Base-by-base conservation (phyloP, 495 filamentous ascomycete species). In the Penicillium turbatum region DNA sequence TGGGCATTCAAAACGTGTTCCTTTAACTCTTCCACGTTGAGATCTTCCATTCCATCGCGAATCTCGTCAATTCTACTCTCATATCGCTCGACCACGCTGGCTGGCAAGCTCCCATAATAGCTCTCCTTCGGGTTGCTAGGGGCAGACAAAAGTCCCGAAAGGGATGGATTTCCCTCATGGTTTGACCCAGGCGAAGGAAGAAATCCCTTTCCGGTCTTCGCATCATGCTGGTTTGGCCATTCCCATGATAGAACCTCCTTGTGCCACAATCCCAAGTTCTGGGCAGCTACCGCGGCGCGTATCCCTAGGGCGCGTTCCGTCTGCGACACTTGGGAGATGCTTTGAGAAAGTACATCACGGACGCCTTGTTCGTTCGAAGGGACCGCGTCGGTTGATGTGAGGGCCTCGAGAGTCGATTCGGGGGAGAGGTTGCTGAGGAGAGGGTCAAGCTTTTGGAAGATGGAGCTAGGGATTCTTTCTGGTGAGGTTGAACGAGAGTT, bases 21-120 rank as follows among this genome's bases (percentile, higher is more conserved):
- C 72, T 97, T 97, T 60, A 97, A 83, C 59, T 95, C 91, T 56
- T 96, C 91, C 40, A 98, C 78, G 48, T 90, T 83, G 41, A 98
- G 73, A 37, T 80, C 79, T 17, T 92, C 88, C 76, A 97, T 82
- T 44, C 83, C 86, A 43, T 84, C 80, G 17, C 74, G 75, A 56
- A 98, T 96, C 48, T 86, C 82, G 32, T 92, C 86, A 21, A 95
- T 78, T 26, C 92, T 80, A 34, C 68, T 72, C 62, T 92, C 87
- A 64, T 93, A 90, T 45, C 72, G 63, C 27, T 79, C 66, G 0
- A 92, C 84, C 26, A 83, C 72, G 5, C 69, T 61, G 16, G 77
- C 78, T 16, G 81, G 79, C 24, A 96, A 72, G 58, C 85, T 85
- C 5, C 92, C 90, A 67, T 80, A 86, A 63, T 86, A 89, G 41